Evolutionary conservation across 371 early-diverging fungal genomes (phyloP).

Genomic region (Mortierella sp.): DNA sequence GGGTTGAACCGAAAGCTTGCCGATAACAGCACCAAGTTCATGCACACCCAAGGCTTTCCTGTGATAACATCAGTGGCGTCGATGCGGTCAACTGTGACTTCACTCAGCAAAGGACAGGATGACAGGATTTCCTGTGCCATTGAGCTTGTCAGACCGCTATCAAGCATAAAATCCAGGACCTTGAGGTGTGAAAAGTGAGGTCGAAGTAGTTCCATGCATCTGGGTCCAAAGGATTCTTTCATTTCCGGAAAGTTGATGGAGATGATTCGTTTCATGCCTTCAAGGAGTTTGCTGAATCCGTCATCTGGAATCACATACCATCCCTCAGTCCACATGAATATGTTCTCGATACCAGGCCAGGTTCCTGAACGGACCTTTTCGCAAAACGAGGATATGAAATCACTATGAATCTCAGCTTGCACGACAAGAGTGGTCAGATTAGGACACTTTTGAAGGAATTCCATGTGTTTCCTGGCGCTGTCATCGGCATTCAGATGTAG

Average conservation of each 20-base stretch:
- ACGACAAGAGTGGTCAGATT: not conserved
- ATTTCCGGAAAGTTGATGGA: too few relatives aligned
- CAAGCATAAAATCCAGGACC: too few relatives aligned
- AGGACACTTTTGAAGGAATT: not conserved
- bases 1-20: not conserved
- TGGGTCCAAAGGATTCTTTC: not conserved
- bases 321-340: too few relatives aligned
- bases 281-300: too few relatives aligned
- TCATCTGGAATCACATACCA: too few relatives aligned
- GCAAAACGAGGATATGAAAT: not conserved
- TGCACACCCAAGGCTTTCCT: not conserved
- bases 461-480: not conserved
- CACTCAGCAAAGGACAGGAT: not conserved
- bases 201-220: not conserved
- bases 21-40: not conserved
- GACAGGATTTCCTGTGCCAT: not conserved
- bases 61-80: not conserved
- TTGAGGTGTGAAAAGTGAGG: not conserved
- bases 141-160: not conserved
- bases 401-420: not conserved
- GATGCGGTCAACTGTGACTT: not conserved
- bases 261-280: too few relatives aligned
- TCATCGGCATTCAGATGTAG: not conserved
- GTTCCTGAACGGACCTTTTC: not conserved
- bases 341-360: too few relatives aligned